Base-by-base conservation (phyloP, 2,329 filamentous ascomycete species). In the Emmonsia crescens region DNA sequence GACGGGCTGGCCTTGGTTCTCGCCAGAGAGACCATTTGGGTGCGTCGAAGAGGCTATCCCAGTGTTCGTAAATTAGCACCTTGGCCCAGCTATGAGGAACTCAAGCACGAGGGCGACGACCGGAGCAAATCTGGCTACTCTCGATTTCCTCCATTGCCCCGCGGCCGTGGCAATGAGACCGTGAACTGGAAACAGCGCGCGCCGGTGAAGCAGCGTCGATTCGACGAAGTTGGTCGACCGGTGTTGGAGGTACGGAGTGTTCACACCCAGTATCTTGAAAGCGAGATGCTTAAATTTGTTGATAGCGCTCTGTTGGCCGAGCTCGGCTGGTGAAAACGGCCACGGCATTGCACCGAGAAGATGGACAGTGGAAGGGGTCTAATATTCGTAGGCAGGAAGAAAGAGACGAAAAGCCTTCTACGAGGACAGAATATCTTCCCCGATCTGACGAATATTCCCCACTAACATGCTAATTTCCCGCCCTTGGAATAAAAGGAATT, bases 21-120 rank as follows among this genome's bases (percentile, higher is more conserved):
- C 10, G 66, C 67, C 14, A 44, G 60, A 29, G 59, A 66, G 54
- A 70, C 71, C 1, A 71, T 73, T 36, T 74, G 72, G 72, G 66
- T 63, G 4, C 63, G 57, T 19, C 60, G 60, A 24, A 62, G 55
- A 12, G 38, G 57, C 33, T 19, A 60, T 42, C 60, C 56, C 16
- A 60, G 59, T 9, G 62, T 59, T 29, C 62, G 66, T 12, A 62
- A 46, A 19, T 58, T 61, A 29, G 70, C 72, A 14, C 65, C 66
- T 3, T 74, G 72, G 72, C 72, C 72, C 8, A 64, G 64, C 19
- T 62, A 61, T 42, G 69, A 70, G 38, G 72, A 74, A 60, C 67
- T 71, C 61, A 70, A 69, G 60, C 68, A 71, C 44, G 72, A 74
- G 61, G 71, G 71, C 9, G 67, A 71, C 24, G 67, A 71, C 60